phyloP scores from a whole-genome alignment of 495 filamentous ascomycete species.

The Neurospora tetrasperma region DNA sequence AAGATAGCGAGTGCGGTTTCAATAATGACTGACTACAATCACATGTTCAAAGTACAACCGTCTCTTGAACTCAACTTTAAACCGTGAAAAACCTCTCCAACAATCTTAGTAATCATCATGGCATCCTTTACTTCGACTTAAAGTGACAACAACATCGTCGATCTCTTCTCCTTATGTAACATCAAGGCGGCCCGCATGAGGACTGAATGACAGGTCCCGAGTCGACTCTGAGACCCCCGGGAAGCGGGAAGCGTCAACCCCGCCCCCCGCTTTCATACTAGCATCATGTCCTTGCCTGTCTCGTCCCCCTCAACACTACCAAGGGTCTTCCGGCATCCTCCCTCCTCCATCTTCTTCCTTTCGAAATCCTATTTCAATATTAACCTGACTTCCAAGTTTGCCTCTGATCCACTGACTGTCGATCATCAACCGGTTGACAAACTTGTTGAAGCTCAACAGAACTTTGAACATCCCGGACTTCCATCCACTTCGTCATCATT shows the following conservation, averaged over 20 bases:
- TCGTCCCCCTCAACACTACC: too few species aligned
- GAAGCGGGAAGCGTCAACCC: background rate
- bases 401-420: background rate
- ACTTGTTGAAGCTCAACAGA: background rate
- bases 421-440: background rate
- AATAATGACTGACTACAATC: background rate
- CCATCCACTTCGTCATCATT: background rate
- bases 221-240: too few species aligned
- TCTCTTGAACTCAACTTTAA: too few species aligned
- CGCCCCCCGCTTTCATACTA: background rate
- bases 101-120: too few species aligned
- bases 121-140: too few species aligned
- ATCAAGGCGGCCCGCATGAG: background rate
- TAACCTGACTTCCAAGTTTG: background rate
- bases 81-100: too few species aligned
- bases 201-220: background rate
- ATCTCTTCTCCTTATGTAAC: background rate
- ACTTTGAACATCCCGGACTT: background rate
- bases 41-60: background rate
- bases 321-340: too few species aligned
- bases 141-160: background rate
- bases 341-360: background rate
- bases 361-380: background rate
- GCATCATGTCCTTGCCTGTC: background rate
- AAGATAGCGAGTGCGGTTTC: background rate